Evolutionary conservation across 805 yeast genomes (phyloP), one percentile per base, ranked within the genome.

Genomic region (Lipomyces yamanashiensis): DNA sequence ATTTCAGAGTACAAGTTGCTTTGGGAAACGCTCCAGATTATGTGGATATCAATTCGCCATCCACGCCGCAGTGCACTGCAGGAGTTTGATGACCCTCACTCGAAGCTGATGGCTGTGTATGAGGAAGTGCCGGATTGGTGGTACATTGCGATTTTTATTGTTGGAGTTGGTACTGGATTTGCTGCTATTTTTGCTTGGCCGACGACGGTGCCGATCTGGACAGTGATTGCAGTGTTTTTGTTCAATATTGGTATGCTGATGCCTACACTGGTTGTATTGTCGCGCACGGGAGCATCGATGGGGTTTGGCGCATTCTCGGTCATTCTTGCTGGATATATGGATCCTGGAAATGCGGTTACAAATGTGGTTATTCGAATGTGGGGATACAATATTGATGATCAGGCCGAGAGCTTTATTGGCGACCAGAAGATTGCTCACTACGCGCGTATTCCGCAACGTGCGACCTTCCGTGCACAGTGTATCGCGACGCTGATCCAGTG

Each of bases 301-400:
- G 79, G 78, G 60, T 77, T 81, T 2, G 76, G 76, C 68, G 70
- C 70, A 34, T 58, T 64, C 33, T 39, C 75, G 21, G 73, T 62
- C 19, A 62, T 62, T 58, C 23, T 62, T 17, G 65, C 65, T n/a
- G 65, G 65, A n/a, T 60, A 48, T 41, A 62, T 62, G 65, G 65
- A 62, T 52, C 85, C 85, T n/a, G 85, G 85, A 53, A 82, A 83
- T 59, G 86, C 86, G 21, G 72, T 77, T 48, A 87, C 87, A 1
- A 74, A 84, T 59, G 81, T 81, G 78, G 76, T 82, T 8, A 72
- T 84, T 61, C 83, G 84, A 67, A 81, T 83, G 0, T 79, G 77
- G 59, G 85, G 85, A 51, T 82, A 84, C 51, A 86, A 85, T 70
- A 84, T 86, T 64, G 87, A 85, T 71, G 82, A 83, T 23, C 89